Percentiles rank a stretch among this genome's conserved stretches.
Conservation (phyloP, 345 rosid genomes). For the Mallotus nudiflorus region DNA sequence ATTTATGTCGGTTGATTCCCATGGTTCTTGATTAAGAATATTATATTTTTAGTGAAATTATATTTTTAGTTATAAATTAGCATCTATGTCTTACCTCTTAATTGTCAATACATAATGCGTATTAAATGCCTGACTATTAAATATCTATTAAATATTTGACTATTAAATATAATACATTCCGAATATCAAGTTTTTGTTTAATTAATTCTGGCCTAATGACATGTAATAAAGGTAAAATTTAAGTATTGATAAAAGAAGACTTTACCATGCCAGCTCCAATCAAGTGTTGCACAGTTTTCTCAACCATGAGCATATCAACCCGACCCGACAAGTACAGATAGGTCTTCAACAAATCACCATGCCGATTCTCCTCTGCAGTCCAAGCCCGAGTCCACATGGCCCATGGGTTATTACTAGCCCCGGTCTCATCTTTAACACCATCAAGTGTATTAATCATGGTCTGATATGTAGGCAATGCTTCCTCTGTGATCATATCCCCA, state of each 20-base stretch:
- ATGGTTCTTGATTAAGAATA: too few species aligned
- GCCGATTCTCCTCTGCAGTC: conserved; percentile 84
- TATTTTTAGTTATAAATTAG: too few species aligned
- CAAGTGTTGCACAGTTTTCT: conserved; percentile 59
- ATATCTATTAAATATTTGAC: too few species aligned
- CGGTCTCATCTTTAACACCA: conserved; percentile 73
- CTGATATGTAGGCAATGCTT: conserved; percentile 73
- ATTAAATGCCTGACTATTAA: too few species aligned
- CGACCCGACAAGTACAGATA: conserved; percentile 73
- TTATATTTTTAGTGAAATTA: too few species aligned
- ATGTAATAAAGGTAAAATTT: neutral
- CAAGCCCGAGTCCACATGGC: conserved; percentile 71
- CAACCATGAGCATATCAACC: conserved; percentile 70
- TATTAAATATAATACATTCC: too few species aligned
- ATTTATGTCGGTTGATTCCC: too few species aligned
- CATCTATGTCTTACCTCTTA: too few species aligned
- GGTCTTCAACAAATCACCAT: conserved; percentile 61
- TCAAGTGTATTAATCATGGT: conserved; percentile 73
- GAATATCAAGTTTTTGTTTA: too few species aligned
- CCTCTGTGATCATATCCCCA: conserved; percentile 89
- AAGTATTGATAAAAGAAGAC: neutral
- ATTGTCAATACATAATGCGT: too few species aligned
- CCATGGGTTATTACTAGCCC: conserved; percentile 70
- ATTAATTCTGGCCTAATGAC: too few species aligned
- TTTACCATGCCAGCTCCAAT: conserved; percentile 71